Conservation (phyloP, 2,329 filamentous ascomycete genomes). For the Parastagonospora avenae region DNA sequence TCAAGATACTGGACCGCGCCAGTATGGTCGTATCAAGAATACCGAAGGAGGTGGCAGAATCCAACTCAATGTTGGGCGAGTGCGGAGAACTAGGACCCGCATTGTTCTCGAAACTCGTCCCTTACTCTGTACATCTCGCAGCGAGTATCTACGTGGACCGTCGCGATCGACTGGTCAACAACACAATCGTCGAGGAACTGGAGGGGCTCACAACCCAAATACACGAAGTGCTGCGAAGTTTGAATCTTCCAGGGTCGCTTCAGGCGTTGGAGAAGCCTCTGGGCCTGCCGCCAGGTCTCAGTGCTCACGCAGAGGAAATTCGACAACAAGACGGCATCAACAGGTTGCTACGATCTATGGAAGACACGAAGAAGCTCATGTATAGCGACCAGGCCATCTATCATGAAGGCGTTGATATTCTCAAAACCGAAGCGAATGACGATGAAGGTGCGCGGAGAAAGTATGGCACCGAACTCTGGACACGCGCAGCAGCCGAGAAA, state of each 20-base stretch:
- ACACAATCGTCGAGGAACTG: conserved; percentile 82
- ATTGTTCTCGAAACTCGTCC: conserved; percentile 88
- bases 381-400: conserved; percentile 77
- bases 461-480: conserved; percentile 88
- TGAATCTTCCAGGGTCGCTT: conserved; percentile 89
- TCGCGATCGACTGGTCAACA: conserved; percentile 86
- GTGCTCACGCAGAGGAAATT: conserved; percentile 92
- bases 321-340: conserved; percentile 86
- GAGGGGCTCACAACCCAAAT: conserved; percentile 80
- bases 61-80: conserved; percentile 79
- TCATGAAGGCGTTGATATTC: conserved; percentile 77
- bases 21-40: conserved; percentile 83
- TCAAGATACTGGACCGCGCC: conserved; percentile 83
- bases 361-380: conserved; percentile 90
- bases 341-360: conserved; percentile 76
- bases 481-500: conserved; percentile 68
- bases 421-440: conserved; percentile 81
- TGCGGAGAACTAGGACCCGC: conserved; percentile 80
- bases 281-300: conserved; percentile 80
- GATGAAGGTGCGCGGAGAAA: conserved; percentile 76
- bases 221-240: conserved; percentile 76
- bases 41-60: conserved; percentile 81
- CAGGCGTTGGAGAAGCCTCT: conserved; percentile 95
- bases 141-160: conserved; percentile 95
- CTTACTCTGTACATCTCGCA: conserved; percentile 93